Percentiles rank a stretch among this genome's conserved stretches.
These are phyloP conservation scores for Lentinula novae-zelandiae DNA, from an alignment of 1,284 basidiomycete genomes.

Conservation along the genomic window DNA sequence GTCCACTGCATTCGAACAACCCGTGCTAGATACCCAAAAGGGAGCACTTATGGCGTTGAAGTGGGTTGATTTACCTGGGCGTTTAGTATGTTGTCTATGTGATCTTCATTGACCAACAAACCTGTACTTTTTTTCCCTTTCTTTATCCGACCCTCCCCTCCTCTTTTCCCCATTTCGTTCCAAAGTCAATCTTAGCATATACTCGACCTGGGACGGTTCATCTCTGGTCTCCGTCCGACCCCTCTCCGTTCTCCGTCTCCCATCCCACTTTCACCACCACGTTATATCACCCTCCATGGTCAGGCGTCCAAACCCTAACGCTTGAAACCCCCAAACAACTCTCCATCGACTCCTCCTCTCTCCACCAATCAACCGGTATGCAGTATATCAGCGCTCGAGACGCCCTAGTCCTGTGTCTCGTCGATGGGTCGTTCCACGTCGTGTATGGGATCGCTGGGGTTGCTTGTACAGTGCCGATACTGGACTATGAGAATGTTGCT, in stretches of 20 bases:
- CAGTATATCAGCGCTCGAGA: conserved; percentile 48
- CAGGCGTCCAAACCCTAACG: conserved; percentile 37
- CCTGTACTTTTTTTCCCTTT: too few species aligned
- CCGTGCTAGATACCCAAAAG: conserved; percentile 34
- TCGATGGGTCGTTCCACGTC: conserved; percentile 67
- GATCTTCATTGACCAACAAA: too few species aligned
- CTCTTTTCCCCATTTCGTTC: conserved; percentile 8
- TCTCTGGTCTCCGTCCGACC: conserved; percentile 40
- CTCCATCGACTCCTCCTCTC: conserved; percentile 54
- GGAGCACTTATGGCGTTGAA: conserved; percentile 44
- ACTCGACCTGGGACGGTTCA: conserved; percentile 56
- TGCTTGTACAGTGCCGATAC: background rate
- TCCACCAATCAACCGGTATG: conserved; percentile 55
- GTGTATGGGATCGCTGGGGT: conserved; percentile 23
- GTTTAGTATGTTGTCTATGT: conserved; percentile 34
- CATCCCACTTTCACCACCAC: background rate
- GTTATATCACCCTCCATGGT: conserved; percentile 32
- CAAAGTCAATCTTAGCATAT: conserved; percentile 55
- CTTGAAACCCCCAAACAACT: conserved; percentile 41
- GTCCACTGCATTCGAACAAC: conserved; percentile 29
- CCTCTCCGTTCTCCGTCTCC: conserved; percentile 13
- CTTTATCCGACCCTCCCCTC: conserved; percentile 21
- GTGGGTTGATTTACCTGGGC: conserved; percentile 45
- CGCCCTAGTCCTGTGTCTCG: conserved; percentile 50
- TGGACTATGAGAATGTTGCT: background rate